phyloP scores from a whole-genome alignment of 345 rosid genomes.

The Geranium rotundifolium region DNA sequence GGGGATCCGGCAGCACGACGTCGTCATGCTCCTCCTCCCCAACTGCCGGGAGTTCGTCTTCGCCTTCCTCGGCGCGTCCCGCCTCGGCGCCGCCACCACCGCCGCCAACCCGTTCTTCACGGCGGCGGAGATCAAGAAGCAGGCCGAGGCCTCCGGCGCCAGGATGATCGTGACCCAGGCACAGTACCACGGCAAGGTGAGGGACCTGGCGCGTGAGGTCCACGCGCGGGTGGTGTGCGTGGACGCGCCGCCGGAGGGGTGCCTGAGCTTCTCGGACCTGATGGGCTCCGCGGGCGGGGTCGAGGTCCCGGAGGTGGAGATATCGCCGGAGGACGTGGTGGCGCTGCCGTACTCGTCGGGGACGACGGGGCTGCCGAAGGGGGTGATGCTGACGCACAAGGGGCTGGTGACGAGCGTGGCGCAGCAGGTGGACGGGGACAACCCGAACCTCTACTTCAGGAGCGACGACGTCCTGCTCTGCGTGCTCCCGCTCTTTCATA shows the following conservation, averaged over 20 bases:
- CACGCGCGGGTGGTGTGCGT: conserved; percentile 26
- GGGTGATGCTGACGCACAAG: conserved; percentile 85
- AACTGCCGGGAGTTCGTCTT: conserved; percentile 65
- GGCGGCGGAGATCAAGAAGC: conserved; percentile 59
- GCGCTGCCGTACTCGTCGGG: conserved; percentile 94
- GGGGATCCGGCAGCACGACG: conserved; percentile 51
- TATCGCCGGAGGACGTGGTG: conserved; percentile 57
- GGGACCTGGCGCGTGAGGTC: conserved; percentile 19
- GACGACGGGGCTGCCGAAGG: conserved; percentile 88
- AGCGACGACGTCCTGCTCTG: conserved; percentile 65
- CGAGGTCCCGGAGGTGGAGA: conserved; percentile 21
- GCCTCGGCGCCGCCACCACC: conserved; percentile 50
- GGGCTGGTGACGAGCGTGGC: conserved; percentile 72
- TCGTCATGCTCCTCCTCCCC: conserved; percentile 63
- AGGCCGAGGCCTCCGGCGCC: conserved; percentile 43
- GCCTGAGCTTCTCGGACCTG: conserved; percentile 54
- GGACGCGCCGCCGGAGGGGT: conserved; percentile 36
- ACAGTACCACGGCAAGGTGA: conserved; percentile 40
- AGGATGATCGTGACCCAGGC: conserved; percentile 56
- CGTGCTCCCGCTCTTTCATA: conserved; percentile 69
- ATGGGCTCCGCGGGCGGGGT: conserved; percentile 31
- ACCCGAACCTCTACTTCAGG: conserved; percentile 66
- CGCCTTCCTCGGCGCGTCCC: conserved; percentile 68
- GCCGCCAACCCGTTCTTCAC: conserved; percentile 84
- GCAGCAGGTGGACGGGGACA: conserved; percentile 91